Base-by-base conservation (phyloP, 345 rosid species). In the Lepidium aucheri region DNA sequence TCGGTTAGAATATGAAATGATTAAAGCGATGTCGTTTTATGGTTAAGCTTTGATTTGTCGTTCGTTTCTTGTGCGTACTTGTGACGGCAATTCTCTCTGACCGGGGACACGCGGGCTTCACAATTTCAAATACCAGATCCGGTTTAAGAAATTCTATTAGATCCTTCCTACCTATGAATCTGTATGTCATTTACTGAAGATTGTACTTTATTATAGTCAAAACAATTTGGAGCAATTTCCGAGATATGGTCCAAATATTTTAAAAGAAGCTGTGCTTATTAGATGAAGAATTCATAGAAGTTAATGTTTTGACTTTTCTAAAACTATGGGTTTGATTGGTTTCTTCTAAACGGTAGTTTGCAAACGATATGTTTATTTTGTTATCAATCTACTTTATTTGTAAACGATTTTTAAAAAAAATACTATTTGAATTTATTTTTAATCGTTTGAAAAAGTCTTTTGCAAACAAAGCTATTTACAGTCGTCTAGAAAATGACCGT, bases 11-110 rank as follows among this genome's bases (percentile, higher is more conserved):
- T 38, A 30, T 47, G 11, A 28, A 42, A 61, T 8, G 36, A 8
- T 0, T 3, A 28, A 43, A 9, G 9, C 72, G 76, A n/a, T 42
- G 72, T 9, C 67, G 76, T 73, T 73, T 63, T 1, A 1, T 1
- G 24, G 34, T 20, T 46, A 47, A 14, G 53, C 12, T 39, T 55
- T 38, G 49, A 36, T 53, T 56, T 56, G 24, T 58, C 14, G 14
- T 17, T 47, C 26, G 32, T 28, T 32, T 30, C 8, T n/a, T 51
- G 22, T 38, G 72, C 67, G 76, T 65, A 67, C 9, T 65, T 58
- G 5, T 58, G 76, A 73, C 76, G 77, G 72, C 72, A 73, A 51
- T 28, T 28, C 4, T 33, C 16, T 57, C 39, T 72, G 34, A 59
- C 54, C 70, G 44, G 64, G 68, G 65, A 30, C 53, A 64, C 63